Percentiles rank a stretch among this genome's conserved stretches.
phyloP scores from a whole-genome alignment of 306 rosid species.

The Phaseolus lunatus region DNA sequence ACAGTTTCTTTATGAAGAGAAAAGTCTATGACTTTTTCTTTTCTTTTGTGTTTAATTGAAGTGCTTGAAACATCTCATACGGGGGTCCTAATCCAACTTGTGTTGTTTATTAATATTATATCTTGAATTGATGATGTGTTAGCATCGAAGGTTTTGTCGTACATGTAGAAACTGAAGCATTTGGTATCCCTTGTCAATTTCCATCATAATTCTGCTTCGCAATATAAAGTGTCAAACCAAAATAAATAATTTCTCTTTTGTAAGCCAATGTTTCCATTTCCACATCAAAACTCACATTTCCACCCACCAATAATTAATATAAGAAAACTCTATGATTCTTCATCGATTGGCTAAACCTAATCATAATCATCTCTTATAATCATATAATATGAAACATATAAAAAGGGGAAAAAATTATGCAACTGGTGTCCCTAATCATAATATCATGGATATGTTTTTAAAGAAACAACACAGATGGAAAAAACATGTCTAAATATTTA shows the following conservation, averaged over 20 bases:
- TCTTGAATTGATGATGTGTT: background rate
- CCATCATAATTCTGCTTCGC: background rate
- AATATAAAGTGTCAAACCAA: background rate
- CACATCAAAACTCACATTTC: background rate
- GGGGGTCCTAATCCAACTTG: slow-evolving; percentile 41
- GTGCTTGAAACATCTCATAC: slow-evolving; percentile 9
- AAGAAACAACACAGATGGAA: background rate
- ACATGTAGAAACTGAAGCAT: background rate
- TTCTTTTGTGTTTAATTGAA: background rate
- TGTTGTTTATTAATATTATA: slow-evolving; percentile 4
- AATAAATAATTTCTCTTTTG: background rate
- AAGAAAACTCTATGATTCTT: background rate
- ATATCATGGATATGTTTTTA: background rate
- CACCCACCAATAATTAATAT: background rate
- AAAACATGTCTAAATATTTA: too few relatives aligned
- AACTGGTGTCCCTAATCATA: background rate
- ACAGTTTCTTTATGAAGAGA: too few relatives aligned
- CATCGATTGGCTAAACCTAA: background rate
- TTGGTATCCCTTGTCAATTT: background rate
- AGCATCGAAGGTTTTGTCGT: slow-evolving; percentile 11
- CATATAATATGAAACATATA: too few relatives aligned
- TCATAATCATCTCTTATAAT: background rate
- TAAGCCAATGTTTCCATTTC: background rate
- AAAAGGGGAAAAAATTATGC: background rate
- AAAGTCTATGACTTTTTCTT: background rate